Evolutionary conservation across 148 eudicot genomes (phyloP), one percentile per base, ranked within the genome.

Genomic region (Agrostemma githago): DNA sequence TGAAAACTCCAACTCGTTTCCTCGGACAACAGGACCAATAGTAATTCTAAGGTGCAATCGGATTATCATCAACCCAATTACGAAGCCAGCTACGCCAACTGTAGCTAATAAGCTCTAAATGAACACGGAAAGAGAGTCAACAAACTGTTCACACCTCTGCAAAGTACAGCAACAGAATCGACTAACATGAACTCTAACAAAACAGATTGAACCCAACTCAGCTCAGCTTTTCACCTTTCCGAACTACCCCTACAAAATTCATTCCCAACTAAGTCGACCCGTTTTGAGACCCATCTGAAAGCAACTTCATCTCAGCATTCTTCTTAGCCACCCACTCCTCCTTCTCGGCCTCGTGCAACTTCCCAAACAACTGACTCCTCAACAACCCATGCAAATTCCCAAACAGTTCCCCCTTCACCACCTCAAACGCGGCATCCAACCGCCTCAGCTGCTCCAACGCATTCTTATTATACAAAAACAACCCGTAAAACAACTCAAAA

Each of bases 381-480:
- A 91, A 74, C 68, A 83, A 79, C 8, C 83, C 87, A 74, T 90
- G 98, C 76, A 93, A 81, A 80, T 85, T 84, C 62, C 95, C 98
- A 84, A 90, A 90, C 79, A 93, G 74, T 83, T 93, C 92, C 71
- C 84, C 85, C 82, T 91, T 93, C 74, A 93, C 84, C 19, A 79
- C 68, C 83, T 89, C 97, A 71, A 91, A 93, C 11, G 98, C 98
- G 67, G 87, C 77, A 68, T 86, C 95, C 79, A 93, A 61, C 85
- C 88, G 75, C 76, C 85, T 83, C 77, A 91, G 66, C 75, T 91
- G 88, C 82, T 93, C 95, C 91, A 89, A 86, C 0, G 95, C 91
- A 80, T 93, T 91, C 83, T 84, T 84, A 74, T 93, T 93, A 37
- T 93, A 93, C 88, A 86, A 76, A 82, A 93, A 93, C 82, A 93